A percentile compares a stretch with the other conserved stretches of the same genome.
phyloP scores from a whole-genome alignment of 2,329 filamentous ascomycete genomes.

The Hymenoscyphus occultus region DNA sequence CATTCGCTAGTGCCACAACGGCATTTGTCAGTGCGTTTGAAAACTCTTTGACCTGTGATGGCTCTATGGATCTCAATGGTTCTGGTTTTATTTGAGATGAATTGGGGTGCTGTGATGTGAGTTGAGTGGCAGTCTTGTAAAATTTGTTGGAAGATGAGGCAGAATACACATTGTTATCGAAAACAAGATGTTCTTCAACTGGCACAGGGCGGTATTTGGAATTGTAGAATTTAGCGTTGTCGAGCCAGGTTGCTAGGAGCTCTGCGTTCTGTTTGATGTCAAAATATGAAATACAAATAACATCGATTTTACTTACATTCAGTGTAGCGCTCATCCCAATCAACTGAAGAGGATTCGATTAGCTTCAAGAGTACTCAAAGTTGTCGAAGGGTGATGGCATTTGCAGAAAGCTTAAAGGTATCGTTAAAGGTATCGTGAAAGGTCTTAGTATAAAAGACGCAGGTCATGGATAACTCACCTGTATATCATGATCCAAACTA shows the following conservation, averaged over 20 bases:
- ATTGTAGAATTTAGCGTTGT: constrained; percentile 64
- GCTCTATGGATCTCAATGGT: constrained; percentile 49
- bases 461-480: constrained; percentile 44
- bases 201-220: constrained; percentile 73
- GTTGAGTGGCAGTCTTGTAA: constrained; percentile 54
- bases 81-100: constrained; percentile 38
- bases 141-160: constrained; percentile 57
- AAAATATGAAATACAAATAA: not conserved
- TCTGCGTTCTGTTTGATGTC: constrained; percentile 58
- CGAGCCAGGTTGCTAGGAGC: constrained; percentile 65
- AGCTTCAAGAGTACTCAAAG: not conserved
- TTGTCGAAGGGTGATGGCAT: not conserved
- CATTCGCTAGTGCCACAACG: constrained; percentile 65
- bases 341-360: constrained; percentile 5
- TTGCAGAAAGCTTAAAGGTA: too few relatives aligned
- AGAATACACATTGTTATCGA: constrained; percentile 65
- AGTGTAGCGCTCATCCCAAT: constrained; percentile 79
- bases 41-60: constrained; percentile 60
- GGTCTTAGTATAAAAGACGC: too few relatives aligned
- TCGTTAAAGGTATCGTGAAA: too few relatives aligned
- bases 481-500: constrained; percentile 63
- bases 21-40: constrained; percentile 64
- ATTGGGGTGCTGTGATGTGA: constrained; percentile 39
- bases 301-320: constrained; percentile 46
- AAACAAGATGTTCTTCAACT: constrained; percentile 71